These are phyloP conservation scores for Coemansia sp. DNA, from an alignment of 192 early-diverging fungal genomes.

Conservation along the genomic window DNA sequence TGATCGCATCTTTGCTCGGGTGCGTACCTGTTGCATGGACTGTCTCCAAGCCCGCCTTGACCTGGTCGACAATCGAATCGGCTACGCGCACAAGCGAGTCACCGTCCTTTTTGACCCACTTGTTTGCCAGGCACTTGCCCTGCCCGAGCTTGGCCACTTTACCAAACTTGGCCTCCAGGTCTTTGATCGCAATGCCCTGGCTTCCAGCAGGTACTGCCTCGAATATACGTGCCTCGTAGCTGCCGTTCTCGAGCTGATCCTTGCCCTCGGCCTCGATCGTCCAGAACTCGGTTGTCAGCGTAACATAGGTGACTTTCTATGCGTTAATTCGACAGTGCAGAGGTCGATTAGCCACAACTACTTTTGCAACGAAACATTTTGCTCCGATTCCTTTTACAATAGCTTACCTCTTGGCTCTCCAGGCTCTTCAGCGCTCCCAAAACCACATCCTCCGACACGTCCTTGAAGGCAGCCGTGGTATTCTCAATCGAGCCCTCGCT, in stretches of 20 bases:
- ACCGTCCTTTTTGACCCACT: constrained; percentile 90
- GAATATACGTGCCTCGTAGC: constrained; percentile 92
- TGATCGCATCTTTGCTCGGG: constrained; percentile 63
- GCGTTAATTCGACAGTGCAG: constrained; percentile 4
- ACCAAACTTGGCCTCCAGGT: constrained; percentile 75
- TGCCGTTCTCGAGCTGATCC: constrained; percentile 81
- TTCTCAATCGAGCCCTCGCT: constrained; percentile 67
- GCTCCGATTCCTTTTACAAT: background rate
- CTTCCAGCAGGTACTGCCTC: constrained; percentile 76
- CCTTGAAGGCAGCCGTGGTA: constrained; percentile 61
- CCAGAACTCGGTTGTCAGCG: constrained; percentile 79
- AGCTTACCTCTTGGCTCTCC: constrained; percentile 76
- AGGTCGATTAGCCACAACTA: background rate
- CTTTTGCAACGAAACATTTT: background rate
- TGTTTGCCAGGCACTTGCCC: constrained; percentile 95
- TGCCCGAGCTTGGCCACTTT: constrained; percentile 85
- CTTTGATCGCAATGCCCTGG: constrained; percentile 82
- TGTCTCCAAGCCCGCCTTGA: constrained; percentile 69
- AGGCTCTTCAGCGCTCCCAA: constrained; percentile 85
- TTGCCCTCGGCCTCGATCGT: constrained; percentile 85
- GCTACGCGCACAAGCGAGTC: constrained; percentile 74
- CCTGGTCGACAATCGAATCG: constrained; percentile 80
- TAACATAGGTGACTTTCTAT: constrained; percentile 74
- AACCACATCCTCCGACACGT: constrained; percentile 67
- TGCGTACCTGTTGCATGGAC: constrained; percentile 66